These are phyloP conservation scores for Corniculantispora saksenae DNA, from an alignment of 2,329 filamentous ascomycete genomes.

Conservation along the genomic window DNA sequence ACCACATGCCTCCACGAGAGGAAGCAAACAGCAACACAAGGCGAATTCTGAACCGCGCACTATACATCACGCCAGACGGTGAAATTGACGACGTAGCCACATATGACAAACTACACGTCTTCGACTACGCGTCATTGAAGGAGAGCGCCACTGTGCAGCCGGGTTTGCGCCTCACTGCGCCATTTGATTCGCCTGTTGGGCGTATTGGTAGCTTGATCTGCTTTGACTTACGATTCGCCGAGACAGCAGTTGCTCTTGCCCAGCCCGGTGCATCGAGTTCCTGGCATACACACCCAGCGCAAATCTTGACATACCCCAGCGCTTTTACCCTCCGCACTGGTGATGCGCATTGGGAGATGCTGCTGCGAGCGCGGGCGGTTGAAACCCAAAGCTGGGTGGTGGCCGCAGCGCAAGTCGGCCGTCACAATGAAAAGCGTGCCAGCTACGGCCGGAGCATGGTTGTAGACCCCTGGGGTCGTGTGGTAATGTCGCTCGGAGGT, in stretches of 20 bases:
- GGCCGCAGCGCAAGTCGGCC: conserved; percentile 77
- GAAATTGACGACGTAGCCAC: conserved; percentile 40
- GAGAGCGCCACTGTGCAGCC: conserved; percentile 65
- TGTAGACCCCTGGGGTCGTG: conserved; percentile 81
- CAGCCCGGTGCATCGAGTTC: conserved; percentile 35
- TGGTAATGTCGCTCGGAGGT: conserved; percentile 66
- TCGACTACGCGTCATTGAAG: conserved; percentile 63
- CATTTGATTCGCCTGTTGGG: conserved; percentile 74
- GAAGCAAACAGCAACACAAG: conserved; percentile 21
- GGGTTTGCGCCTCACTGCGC: conserved; percentile 63
- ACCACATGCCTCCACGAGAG: conserved; percentile 59
- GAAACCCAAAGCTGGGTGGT: conserved; percentile 88
- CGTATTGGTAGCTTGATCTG: conserved; percentile 81
- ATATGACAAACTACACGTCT: conserved; percentile 91
- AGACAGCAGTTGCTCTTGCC: conserved; percentile 68
- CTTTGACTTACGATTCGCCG: conserved; percentile 86
- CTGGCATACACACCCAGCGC: conserved; percentile 50
- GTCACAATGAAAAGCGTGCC: conserved; percentile 70
- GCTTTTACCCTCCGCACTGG: conserved; percentile 90
- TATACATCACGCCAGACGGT: conserved; percentile 52
- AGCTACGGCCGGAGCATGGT: conserved; percentile 89
- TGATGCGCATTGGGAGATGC: conserved; percentile 78
- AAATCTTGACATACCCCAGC: conserved; percentile 82
- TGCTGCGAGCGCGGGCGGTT: conserved; percentile 79
- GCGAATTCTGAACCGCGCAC: conserved; percentile 51